Conservation (phyloP, 208 protist species). For the Lotmaria passim region DNA sequence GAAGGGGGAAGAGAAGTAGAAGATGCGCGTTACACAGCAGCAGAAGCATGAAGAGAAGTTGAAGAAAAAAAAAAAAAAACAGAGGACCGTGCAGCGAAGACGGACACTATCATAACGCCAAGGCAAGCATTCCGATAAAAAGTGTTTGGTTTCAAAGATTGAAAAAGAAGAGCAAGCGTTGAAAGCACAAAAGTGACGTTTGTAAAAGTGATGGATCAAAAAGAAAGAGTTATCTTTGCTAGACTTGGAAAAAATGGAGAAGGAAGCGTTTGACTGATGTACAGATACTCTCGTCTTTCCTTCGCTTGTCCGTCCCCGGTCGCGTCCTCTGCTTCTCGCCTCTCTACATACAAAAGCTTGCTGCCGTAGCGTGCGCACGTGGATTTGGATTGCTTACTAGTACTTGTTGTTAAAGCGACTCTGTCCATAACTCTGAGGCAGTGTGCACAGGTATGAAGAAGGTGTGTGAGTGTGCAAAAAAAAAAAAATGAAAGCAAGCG, state of each 20-base stretch:
- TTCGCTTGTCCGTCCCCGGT: not conserved
- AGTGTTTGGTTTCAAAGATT: not conserved
- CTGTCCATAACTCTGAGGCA: not conserved
- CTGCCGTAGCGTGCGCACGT: slow-evolving; percentile 8
- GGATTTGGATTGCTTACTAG: slow-evolving; percentile 25
- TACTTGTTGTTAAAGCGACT: slow-evolving; percentile 14
- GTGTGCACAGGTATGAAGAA: slow-evolving; percentile 4
- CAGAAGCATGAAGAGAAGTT: not conserved
- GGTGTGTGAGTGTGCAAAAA: not conserved
- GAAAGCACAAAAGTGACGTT: no score
- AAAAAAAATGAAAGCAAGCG: not conserved
- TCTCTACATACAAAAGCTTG: no score
- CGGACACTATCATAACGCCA: not conserved
- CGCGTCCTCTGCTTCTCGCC: not conserved
- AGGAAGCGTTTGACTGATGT: not conserved
- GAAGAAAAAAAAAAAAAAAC: slow-evolving; percentile 15
- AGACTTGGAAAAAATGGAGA: no score
- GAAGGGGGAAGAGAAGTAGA: slow-evolving; percentile 15
- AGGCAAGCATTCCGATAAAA: no score
- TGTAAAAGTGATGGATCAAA: not conserved
- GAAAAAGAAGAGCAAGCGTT: not conserved
- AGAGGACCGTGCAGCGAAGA: slow-evolving; percentile 2
- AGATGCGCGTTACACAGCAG: slow-evolving; percentile 9
- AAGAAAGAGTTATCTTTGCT: not conserved
- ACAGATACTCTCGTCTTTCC: slow-evolving; percentile 4